A percentile compares a stretch with the other conserved stretches of the same genome.
phyloP scores from a whole-genome alignment of 306 rosid genomes.

The Oemleria cerasiformis region DNA sequence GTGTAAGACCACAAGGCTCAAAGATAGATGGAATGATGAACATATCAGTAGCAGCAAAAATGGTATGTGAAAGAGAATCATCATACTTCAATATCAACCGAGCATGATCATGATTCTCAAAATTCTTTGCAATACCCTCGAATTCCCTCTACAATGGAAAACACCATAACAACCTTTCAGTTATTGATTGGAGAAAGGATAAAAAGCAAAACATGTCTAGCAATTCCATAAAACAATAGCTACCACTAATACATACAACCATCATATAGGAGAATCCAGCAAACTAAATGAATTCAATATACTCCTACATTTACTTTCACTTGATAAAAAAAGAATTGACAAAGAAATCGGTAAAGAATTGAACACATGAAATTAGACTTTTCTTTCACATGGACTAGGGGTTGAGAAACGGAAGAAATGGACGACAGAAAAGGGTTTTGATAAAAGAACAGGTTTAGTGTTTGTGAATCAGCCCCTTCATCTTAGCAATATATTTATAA shows the following conservation, averaged over 20 bases:
- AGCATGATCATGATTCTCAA: slow-evolving; percentile 67
- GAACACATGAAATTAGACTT: not conserved
- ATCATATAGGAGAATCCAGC: not conserved
- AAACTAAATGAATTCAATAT: not conserved
- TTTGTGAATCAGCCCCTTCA: not conserved
- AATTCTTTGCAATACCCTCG: slow-evolving; percentile 77
- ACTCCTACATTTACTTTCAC: not conserved
- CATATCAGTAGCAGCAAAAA: slow-evolving; percentile 90
- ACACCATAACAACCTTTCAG: slow-evolving; percentile 5
- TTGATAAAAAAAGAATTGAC: not conserved
- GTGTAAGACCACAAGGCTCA: slow-evolving; percentile 98
- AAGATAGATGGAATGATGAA: slow-evolving; percentile 92
- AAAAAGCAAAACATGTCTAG: not conserved
- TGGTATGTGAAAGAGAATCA: slow-evolving; percentile 83
- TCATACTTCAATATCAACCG: slow-evolving; percentile 86
- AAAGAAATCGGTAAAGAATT: not conserved
- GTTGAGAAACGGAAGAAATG: too few relatives aligned
- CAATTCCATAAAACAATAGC: too few relatives aligned
- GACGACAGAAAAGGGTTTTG: not conserved
- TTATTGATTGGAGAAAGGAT: not conserved
- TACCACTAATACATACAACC: not conserved
- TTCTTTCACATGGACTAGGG: not conserved
- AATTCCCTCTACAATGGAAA: slow-evolving; percentile 67
- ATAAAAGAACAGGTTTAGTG: not conserved
- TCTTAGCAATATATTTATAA: not conserved